Conservation (phyloP, 108 stramenopile species). For the Pseudonitzschia pungens region DNA sequence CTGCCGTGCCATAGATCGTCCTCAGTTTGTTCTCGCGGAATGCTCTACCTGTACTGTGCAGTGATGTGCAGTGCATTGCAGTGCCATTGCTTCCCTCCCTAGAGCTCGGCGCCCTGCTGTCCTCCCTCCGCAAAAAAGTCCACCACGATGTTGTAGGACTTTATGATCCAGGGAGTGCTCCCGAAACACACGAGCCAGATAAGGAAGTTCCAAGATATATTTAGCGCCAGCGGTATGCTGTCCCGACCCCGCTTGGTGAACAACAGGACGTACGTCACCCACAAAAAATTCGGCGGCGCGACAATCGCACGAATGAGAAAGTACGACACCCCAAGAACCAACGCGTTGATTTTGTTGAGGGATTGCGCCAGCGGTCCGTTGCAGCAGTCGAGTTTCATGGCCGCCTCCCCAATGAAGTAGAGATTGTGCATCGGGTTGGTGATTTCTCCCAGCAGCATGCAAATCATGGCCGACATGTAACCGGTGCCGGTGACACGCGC, state of each 20-base stretch:
- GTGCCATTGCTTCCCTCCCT: too few species aligned
- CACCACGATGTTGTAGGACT: not conserved
- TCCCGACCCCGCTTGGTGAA: constrained; percentile 36
- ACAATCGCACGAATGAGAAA: constrained; percentile 45
- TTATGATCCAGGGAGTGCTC: constrained; percentile 21
- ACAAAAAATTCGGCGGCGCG: constrained; percentile 34
- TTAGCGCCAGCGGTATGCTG: constrained; percentile 44
- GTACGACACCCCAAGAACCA: constrained; percentile 43
- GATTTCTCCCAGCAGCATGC: constrained; percentile 69
- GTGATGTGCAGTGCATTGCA: too few species aligned
- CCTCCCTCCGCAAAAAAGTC: constrained; percentile 1
- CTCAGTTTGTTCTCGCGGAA: too few species aligned
- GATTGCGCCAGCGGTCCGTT: constrained; percentile 35
- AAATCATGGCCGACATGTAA: constrained; percentile 60
- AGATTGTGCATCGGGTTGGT: constrained; percentile 65
- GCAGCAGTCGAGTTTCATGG: constrained; percentile 47
- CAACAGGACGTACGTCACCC: constrained; percentile 53
- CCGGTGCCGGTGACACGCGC: constrained; percentile 49
- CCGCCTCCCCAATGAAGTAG: constrained; percentile 36
- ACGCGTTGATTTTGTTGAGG: constrained; percentile 32
- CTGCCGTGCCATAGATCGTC: too few species aligned
- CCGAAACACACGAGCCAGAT: constrained; percentile 59
- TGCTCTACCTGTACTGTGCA: too few species aligned
- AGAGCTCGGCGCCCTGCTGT: not conserved
- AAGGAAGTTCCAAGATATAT: constrained; percentile 54